Conservation (phyloP, 148 eudicot genomes). For the Arbutus unedo region DNA sequence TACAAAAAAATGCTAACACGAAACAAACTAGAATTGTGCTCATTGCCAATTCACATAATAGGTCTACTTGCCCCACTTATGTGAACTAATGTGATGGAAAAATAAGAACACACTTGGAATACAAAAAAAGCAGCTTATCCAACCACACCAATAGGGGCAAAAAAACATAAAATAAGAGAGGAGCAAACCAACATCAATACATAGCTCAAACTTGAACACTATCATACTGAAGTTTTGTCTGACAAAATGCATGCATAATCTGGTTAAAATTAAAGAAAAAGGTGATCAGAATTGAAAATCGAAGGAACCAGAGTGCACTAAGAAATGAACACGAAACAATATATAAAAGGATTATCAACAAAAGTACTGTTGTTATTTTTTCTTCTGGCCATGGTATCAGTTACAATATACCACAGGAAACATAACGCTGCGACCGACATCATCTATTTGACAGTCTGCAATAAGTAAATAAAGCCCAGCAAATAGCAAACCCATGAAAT, state of each 20-base stretch:
- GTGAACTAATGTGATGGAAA: not conserved
- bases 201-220: not conserved
- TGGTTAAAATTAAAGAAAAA: not conserved
- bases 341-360: not conserved
- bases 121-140: not conserved
- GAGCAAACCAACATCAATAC: not conserved
- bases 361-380: not conserved
- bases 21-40: not conserved
- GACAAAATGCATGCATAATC: not conserved
- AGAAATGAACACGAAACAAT: not conserved
- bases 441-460: not conserved
- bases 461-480: not conserved
- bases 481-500: not conserved
- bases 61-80: not conserved
- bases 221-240: not conserved
- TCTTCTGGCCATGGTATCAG: not conserved
- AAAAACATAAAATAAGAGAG: not conserved
- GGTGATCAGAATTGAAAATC: too few relatives aligned
- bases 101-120: not conserved
- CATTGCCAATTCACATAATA: not conserved
- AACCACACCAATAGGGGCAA: not conserved
- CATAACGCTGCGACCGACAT: not conserved
- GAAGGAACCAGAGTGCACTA: not conserved
- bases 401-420: not conserved
- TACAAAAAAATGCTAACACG: not conserved